Percentiles rank a stretch among this genome's conserved stretches.
phyloP scores from a whole-genome alignment of 2,329 filamentous ascomycete genomes.

The Zalaria obscura region DNA sequence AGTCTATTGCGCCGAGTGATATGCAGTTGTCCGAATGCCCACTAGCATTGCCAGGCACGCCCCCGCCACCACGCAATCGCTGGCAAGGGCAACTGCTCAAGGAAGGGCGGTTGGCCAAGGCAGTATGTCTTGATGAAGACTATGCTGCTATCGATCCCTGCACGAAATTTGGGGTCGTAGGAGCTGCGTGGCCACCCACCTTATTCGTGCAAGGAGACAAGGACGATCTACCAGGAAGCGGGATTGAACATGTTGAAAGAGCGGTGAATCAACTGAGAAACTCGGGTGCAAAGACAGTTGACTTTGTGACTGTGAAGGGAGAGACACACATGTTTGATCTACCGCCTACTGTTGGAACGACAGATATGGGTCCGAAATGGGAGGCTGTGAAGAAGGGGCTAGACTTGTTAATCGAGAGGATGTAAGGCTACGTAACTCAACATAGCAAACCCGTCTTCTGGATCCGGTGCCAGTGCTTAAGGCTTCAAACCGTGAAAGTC shows the following conservation, averaged over 20 bases:
- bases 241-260: background rate
- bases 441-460: too few relatives aligned
- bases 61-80: background rate
- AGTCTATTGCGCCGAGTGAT: background rate
- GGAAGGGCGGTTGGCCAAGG: background rate
- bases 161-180: background rate
- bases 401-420: background rate
- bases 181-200: background rate
- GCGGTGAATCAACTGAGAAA: too few relatives aligned
- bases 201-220: background rate
- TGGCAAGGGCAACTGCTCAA: background rate
- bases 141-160: background rate
- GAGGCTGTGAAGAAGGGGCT: background rate
- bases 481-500: constrained; percentile 1
- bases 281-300: too few relatives aligned
- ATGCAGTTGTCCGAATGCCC: background rate
- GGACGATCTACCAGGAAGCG: background rate
- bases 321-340: background rate
- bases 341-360: background rate
- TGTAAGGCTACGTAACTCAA: too few relatives aligned
- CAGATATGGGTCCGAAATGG: background rate
- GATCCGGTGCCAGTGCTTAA: too few relatives aligned
- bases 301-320: background rate
- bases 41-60: background rate
- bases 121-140: background rate